Percentiles rank a stretch among this genome's conserved stretches.
phyloP scores from a whole-genome alignment of 2,329 filamentous ascomycete species.

The Curvularia verruculosa region DNA sequence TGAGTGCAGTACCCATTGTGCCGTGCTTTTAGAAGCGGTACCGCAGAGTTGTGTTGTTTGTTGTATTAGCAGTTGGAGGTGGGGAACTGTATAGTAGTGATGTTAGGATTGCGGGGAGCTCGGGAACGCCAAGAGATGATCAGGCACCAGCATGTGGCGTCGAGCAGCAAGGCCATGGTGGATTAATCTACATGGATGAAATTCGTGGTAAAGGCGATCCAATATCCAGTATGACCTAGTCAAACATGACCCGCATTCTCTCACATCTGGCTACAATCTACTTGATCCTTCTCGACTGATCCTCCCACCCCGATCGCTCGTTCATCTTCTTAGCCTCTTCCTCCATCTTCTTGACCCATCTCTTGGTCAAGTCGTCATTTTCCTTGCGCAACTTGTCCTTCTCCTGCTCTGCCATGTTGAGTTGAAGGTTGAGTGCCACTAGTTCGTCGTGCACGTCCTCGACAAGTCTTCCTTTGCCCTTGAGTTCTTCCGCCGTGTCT shows the following conservation, averaged over 20 bases:
- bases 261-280: slow-evolving; percentile 2
- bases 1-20: slow-evolving; percentile 45
- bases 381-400: slow-evolving; percentile 75
- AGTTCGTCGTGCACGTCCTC: slow-evolving; percentile 93
- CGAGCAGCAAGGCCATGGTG: neutral
- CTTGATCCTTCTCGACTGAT: slow-evolving; percentile 26
- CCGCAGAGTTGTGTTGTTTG: slow-evolving; percentile 13
- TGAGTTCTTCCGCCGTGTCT: slow-evolving; percentile 85
- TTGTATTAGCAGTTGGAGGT: slow-evolving; percentile 15
- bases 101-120: slow-evolving; percentile 33
- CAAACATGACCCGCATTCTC: neutral
- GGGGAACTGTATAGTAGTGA: slow-evolving; percentile 6
- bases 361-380: slow-evolving; percentile 85
- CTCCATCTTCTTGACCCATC: slow-evolving; percentile 89
- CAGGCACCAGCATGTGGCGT: slow-evolving; percentile 31
- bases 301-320: slow-evolving; percentile 37
- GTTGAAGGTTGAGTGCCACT: slow-evolving; percentile 82
- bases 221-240: neutral
- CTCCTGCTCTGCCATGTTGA: slow-evolving; percentile 83
- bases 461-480: slow-evolving; percentile 80
- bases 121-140: slow-evolving; percentile 30
- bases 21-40: slow-evolving; percentile 10
- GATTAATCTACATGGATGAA: neutral
- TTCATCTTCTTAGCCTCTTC: slow-evolving; percentile 91
- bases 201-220: neutral